Conservation (phyloP, 305 asterid species). For the Stenogyne calaminthoides region DNA sequence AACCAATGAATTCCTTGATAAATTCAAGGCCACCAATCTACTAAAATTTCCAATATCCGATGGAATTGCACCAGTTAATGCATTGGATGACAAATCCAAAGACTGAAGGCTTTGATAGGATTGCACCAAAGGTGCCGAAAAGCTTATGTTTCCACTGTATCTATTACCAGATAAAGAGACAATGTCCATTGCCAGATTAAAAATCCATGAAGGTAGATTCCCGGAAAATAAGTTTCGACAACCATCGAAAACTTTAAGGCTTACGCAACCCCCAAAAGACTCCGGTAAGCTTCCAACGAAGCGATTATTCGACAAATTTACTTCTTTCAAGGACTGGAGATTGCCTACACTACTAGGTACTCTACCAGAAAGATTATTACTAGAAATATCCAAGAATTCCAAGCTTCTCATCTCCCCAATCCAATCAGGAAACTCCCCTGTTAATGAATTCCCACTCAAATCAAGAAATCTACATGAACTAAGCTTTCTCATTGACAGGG, state of each 20-base stretch:
- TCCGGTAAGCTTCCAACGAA: conserved; percentile 67
- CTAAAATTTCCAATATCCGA: conserved; percentile 58
- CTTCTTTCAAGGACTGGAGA: conserved; percentile 51
- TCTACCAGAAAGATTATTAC: conserved; percentile 57
- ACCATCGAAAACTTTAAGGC: conserved; percentile 59
- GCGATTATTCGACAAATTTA: conserved; percentile 63
- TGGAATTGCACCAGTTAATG: conserved; percentile 65
- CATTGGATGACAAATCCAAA: conserved; percentile 74
- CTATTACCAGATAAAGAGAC: conserved; percentile 55
- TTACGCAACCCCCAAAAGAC: conserved; percentile 51
- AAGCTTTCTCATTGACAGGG: conserved; percentile 58
- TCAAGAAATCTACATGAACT: conserved; percentile 49
- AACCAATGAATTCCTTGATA: conserved; percentile 55
- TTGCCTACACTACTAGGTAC: conserved; percentile 52
- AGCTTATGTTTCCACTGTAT: conserved; percentile 52
- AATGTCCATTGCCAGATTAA: conserved; percentile 50
- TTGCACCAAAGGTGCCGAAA: conserved; percentile 31
- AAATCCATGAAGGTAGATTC: conserved; percentile 71
- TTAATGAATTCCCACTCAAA: conserved; percentile 51
- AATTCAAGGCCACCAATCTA: conserved; percentile 57
- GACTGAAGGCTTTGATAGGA: conserved; percentile 50
- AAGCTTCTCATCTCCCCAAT: conserved; percentile 72
- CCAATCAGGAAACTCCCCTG: conserved; percentile 76
- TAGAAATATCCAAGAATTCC: conserved; percentile 60
- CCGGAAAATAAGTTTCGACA: conserved; percentile 57